Evolutionary conservation across 1,284 basidiomycete genomes (phyloP).

Genomic region (Papiliotrema laurentii): DNA sequence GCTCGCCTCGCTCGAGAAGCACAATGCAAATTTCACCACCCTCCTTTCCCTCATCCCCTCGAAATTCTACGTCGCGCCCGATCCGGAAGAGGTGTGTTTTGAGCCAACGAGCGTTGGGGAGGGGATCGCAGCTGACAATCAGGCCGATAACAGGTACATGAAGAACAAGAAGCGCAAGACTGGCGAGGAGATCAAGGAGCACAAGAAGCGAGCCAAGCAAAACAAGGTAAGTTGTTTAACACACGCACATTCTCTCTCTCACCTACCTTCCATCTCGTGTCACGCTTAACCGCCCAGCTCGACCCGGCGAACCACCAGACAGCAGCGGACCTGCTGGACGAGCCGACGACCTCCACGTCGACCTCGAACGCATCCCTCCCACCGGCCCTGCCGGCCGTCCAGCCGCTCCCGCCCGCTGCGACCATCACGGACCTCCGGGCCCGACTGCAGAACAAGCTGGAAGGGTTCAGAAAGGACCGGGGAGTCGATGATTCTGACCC

Average conservation of each 20-base stretch:
- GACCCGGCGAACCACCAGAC: constrained; percentile 84
- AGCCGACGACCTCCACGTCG: constrained; percentile 45
- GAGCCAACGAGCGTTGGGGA: neutral
- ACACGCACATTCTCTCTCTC: neutral
- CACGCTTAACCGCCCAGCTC: constrained; percentile 54
- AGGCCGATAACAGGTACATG: constrained; percentile 67
- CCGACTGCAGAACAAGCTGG: constrained; percentile 73
- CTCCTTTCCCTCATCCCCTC: constrained; percentile 78
- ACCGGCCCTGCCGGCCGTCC: constrained; percentile 26
- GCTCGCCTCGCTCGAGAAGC: constrained; percentile 65
- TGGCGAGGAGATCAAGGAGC: constrained; percentile 78
- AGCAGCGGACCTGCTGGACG: constrained; percentile 61
- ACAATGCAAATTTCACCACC: constrained; percentile 77
- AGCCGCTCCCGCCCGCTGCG: constrained; percentile 63
- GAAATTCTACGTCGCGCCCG: constrained; percentile 73
- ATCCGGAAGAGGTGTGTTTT: constrained; percentile 57
- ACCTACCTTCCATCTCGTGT: neutral
- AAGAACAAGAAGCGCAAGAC: constrained; percentile 84
- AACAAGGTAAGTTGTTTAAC: constrained; percentile 61
- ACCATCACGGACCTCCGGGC: constrained; percentile 68
- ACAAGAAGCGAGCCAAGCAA: constrained; percentile 73
- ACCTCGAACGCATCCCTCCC: constrained; percentile 24
- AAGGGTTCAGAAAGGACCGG: constrained; percentile 56
- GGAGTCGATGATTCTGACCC: constrained; percentile 16
- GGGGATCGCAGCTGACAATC: neutral